A percentile compares a stretch with the other conserved stretches of the same genome.
Conservation (phyloP, 1,284 basidiomycete genomes). For the Moesziomyces globuligerus region DNA sequence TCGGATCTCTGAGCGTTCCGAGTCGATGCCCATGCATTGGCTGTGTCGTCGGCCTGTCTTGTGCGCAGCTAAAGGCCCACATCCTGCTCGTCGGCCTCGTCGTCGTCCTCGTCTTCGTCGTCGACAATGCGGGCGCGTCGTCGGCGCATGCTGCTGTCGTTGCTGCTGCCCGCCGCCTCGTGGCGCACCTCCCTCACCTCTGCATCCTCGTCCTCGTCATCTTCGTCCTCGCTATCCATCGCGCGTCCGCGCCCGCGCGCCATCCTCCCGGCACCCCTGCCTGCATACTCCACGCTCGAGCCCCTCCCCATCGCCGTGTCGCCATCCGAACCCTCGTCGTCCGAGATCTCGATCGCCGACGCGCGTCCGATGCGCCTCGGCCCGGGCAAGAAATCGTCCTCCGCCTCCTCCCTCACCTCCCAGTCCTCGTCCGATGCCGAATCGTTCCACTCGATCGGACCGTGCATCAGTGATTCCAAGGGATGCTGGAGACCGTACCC, state of each 20-base stretch:
- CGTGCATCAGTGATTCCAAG: neutral
- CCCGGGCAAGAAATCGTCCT: constrained; percentile 38
- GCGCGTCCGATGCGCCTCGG: constrained; percentile 16
- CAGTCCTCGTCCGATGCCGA: neutral
- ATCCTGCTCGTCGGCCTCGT: constrained; percentile 2
- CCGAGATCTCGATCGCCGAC: constrained; percentile 34
- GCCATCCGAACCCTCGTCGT: constrained; percentile 22
- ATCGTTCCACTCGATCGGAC: neutral
- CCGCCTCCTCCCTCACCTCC: constrained; percentile 17
- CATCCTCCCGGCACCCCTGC: constrained; percentile 6
- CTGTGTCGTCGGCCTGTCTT: too few relatives aligned
- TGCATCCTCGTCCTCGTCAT: constrained; percentile 8
- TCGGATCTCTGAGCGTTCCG: neutral
- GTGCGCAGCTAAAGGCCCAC: too few relatives aligned
- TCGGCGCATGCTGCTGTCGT: constrained; percentile 23
- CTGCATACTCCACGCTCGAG: constrained; percentile 26
- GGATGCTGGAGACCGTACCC: neutral
- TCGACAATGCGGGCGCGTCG: constrained; percentile 27
- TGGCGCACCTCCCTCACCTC: neutral
- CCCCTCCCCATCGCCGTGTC: constrained; percentile 6
- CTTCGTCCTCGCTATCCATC: constrained; percentile 4
- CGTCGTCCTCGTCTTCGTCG: constrained; percentile 27
- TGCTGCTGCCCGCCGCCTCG: constrained; percentile 24
- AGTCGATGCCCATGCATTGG: neutral
- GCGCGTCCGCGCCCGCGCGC: constrained; percentile 2